Percentiles rank a stretch among this genome's conserved stretches.
phyloP scores from a whole-genome alignment of 345 rosid genomes.

The Sapria himalayana region DNA sequence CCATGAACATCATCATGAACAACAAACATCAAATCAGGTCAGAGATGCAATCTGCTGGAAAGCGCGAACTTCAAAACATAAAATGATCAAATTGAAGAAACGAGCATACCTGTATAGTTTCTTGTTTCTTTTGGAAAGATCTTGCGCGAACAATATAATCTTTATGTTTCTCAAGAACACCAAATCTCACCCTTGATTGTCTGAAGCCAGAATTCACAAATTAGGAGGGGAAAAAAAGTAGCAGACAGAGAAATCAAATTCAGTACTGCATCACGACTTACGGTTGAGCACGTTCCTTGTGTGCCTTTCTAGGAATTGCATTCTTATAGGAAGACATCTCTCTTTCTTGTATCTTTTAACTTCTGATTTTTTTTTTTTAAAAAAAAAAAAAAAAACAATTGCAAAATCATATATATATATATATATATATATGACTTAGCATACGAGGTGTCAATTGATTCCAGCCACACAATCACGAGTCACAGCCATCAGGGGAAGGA shows the following conservation, averaged over 20 bases:
- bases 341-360: background rate
- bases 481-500: too few species aligned
- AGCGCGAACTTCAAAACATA: too few species aligned
- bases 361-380: background rate
- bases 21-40: background rate
- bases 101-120: slow-evolving; percentile 21
- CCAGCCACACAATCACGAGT: too few species aligned
- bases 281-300: slow-evolving; percentile 89
- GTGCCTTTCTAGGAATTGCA: slow-evolving; percentile 41
- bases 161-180: slow-evolving; percentile 80
- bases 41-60: background rate
- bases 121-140: slow-evolving; percentile 54
- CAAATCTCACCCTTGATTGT: slow-evolving; percentile 46
- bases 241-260: background rate
- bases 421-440: too few species aligned
- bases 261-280: slow-evolving; percentile 11
- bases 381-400: too few species aligned
- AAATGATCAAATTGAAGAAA: too few species aligned
- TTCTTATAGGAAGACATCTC: slow-evolving; percentile 65
- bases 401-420: too few species aligned
- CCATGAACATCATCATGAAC: background rate
- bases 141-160: slow-evolving; percentile 67
- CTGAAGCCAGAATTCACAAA: slow-evolving; percentile 13
- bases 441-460: too few species aligned
- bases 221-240: background rate